A percentile compares a stretch with the other conserved stretches of the same genome.
Evolutionary conservation across 257 asterid genomes (phyloP).

Genomic region (Linaria vulgaris): DNA sequence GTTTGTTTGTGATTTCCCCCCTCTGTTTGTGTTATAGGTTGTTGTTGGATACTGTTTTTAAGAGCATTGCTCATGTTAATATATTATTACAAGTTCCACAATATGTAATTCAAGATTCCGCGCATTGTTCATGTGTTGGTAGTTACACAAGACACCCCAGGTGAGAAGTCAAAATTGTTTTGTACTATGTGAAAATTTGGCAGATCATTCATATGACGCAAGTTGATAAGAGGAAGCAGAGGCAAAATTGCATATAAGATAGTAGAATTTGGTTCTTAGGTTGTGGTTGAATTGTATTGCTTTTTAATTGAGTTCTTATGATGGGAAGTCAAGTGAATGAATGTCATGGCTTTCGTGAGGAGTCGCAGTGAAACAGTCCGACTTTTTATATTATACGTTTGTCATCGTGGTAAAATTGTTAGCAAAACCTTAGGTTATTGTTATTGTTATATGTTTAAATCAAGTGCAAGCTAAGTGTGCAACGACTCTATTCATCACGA

Average conservation of each 20-base stretch:
- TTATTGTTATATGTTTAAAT: no score
- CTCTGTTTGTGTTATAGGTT: constrained; percentile 21
- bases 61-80: constrained; percentile 30
- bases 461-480: no score
- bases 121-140: constrained; percentile 7
- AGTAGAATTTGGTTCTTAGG: constrained; percentile 15
- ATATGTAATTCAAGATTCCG: constrained; percentile 13
- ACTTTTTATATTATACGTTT: not conserved
- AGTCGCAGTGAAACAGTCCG: not conserved
- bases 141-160: not conserved
- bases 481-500: no score
- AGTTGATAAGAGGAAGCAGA: not conserved
- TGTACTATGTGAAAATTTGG: not conserved
- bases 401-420: no score
- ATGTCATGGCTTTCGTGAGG: not conserved
- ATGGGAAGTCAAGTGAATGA: no score
- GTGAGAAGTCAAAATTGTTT: not conserved
- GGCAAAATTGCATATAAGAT: not conserved
- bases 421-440: no score
- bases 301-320: not conserved
- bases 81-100: constrained; percentile 16
- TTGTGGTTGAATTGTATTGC: constrained; percentile 23
- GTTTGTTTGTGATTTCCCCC: constrained; percentile 17
- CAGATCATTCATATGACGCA: constrained; percentile 3
- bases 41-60: constrained; percentile 19